Conservation (phyloP, 179 eudicot species). For the Drosera spatulata region DNA sequence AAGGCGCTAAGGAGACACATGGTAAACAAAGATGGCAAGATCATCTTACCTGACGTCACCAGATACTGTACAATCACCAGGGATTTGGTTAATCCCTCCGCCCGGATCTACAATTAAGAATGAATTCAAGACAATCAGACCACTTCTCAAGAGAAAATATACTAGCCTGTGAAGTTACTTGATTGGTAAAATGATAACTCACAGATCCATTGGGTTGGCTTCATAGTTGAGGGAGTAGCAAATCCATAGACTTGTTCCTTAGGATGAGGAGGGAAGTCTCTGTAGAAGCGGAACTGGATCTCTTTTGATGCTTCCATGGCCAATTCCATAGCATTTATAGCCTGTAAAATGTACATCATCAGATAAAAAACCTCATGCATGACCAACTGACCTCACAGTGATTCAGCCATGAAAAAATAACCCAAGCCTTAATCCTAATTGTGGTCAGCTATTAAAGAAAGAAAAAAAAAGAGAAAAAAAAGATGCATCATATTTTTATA, state of each 20-base stretch:
- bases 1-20: background rate
- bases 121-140: slow-evolving; percentile 3
- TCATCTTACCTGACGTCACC: slow-evolving; percentile 83
- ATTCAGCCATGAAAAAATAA: too few relatives aligned
- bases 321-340: slow-evolving; percentile 85
- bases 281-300: slow-evolving; percentile 74
- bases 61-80: slow-evolving; percentile 67
- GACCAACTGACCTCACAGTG: too few relatives aligned
- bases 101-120: slow-evolving; percentile 63
- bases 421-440: too few relatives aligned
- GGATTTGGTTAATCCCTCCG: slow-evolving; percentile 92
- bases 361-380: background rate
- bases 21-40: background rate
- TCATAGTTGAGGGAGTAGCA: slow-evolving; percentile 98
- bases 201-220: slow-evolving; percentile 99
- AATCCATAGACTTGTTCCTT: slow-evolving; percentile 73
- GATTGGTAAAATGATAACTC: slow-evolving; percentile 22
- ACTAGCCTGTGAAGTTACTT: background rate
- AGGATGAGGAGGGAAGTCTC: slow-evolving; percentile 80
- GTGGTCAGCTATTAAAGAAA: too few relatives aligned
- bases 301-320: slow-evolving; percentile 91
- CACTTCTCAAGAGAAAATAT: background rate
- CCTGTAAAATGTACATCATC: slow-evolving; percentile 26
- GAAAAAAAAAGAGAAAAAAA: too few relatives aligned
- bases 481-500: too few relatives aligned